Base-by-base conservation (phyloP, 768 basidiomycete genomes). In the Tricholoma furcatifolium region DNA sequence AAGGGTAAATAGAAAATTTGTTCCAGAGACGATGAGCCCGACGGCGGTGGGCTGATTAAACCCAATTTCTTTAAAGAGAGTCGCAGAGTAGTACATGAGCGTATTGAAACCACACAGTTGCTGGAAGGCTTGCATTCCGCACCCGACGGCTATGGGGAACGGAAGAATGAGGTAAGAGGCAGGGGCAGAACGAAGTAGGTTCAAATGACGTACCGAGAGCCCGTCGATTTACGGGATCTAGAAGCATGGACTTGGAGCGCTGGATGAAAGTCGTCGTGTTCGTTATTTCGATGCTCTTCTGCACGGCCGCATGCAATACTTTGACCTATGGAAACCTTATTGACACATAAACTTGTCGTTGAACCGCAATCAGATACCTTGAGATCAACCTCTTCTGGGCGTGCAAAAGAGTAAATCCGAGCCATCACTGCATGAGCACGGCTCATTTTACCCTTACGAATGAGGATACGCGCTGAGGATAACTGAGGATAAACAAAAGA, bases 101-200 rank as follows among this genome's bases (percentile, higher is more conserved):
- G 90, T 89, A 61, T 92, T 91, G 74, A 91, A 91, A 2, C 91
- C 91, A 55, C 84, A 91, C 0, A 92, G 75, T 63, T 92, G 91
- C 63, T 93, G 91, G 68, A 84, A 85, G 0, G 86, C 88, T 70
- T 92, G 90, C 67, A 92, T 81, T 40, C 87, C 90, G 62, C 87
- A 88, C 9, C 81, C 86, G 12, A 93, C 76, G 57, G 88, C 87
- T 89, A 51, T 11, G 44, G 42, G 14, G 5, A 11, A 17, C 17
- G 10, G 5, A 46, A n/a, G 32, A 31, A 17, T 43, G 18, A 45
- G 39, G 23, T 8, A 1, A 24, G n/a, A 36, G 32, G 14, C 30
- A 14, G 1, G 23, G 3, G 9, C 34, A 38, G 36, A 9, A 2
- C n/a, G 15, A 50, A 42, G n/a, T n/a, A 34, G 40, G 6, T 12